phyloP scores from a whole-genome alignment of 1,284 basidiomycete species.

The Lignosus rhinocerotis region DNA sequence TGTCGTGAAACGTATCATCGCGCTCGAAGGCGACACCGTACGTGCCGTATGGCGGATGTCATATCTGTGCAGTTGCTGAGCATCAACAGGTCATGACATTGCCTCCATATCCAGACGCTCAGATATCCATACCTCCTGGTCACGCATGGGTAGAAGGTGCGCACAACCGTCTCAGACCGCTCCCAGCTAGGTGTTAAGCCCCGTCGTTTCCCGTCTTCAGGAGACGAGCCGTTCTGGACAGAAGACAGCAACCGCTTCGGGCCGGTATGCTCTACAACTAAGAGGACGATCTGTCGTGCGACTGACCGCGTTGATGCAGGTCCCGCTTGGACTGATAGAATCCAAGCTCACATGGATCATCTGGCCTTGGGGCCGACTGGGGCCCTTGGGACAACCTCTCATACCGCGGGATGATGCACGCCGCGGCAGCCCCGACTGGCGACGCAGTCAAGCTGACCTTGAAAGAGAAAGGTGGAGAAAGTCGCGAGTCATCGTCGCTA shows the following conservation, averaged over 20 bases:
- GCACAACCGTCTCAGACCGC: conserved; percentile 8
- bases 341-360: conserved; percentile 59
- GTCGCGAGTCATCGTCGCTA: conserved; percentile 40
- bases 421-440: conserved; percentile 42
- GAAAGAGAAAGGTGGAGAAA: conserved; percentile 47
- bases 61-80: background rate
- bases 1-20: conserved; percentile 69
- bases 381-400: conserved; percentile 37
- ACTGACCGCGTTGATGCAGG: conserved; percentile 36
- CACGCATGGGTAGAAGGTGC: conserved; percentile 76
- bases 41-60: conserved; percentile 1
- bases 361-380: conserved; percentile 62
- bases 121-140: conserved; percentile 58
- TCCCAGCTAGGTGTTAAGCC: background rate
- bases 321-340: conserved; percentile 63
- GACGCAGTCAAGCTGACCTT: conserved; percentile 44
- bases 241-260: conserved; percentile 76
- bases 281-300: background rate
- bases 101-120: conserved; percentile 64
- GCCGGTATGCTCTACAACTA: conserved; percentile 43
- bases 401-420: conserved; percentile 26
- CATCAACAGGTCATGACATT: conserved; percentile 53
- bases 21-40: conserved; percentile 59
- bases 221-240: conserved; percentile 66
- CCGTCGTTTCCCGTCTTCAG: conserved; percentile 31